Conservation (phyloP, 192 early-diverging fungal species). For the Spizellomyces punctatus region DNA sequence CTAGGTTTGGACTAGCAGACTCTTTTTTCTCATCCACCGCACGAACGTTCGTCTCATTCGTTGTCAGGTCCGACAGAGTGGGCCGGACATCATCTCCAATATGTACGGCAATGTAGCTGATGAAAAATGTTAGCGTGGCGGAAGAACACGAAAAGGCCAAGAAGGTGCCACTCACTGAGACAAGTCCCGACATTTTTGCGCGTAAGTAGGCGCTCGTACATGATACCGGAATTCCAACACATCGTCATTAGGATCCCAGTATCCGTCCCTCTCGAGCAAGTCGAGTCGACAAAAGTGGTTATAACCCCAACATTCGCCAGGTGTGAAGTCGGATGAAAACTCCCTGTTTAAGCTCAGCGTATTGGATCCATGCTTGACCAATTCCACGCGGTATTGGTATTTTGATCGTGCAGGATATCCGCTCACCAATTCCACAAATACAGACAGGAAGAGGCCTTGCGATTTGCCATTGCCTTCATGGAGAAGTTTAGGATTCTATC, state of each 20-base stretch:
- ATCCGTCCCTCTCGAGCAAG: slow-evolving; percentile 20
- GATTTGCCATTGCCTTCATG: too few relatives aligned
- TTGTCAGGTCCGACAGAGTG: too few relatives aligned
- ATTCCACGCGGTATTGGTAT: slow-evolving; percentile 43
- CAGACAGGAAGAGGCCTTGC: neutral
- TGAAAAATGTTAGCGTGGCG: too few relatives aligned
- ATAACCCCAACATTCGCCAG: slow-evolving; percentile 41
- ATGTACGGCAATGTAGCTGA: too few relatives aligned
- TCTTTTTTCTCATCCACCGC: too few relatives aligned
- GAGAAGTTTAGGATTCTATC: too few relatives aligned
- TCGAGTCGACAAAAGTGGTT: slow-evolving; percentile 37
- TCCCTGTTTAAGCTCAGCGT: slow-evolving; percentile 22
- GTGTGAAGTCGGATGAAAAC: slow-evolving; percentile 24
- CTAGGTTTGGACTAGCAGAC: too few relatives aligned
- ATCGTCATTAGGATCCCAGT: slow-evolving; percentile 8
- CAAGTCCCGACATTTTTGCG: slow-evolving; percentile 36
- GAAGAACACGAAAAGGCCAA: too few relatives aligned
- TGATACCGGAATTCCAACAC: slow-evolving; percentile 25
- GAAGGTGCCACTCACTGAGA: neutral
- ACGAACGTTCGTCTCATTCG: too few relatives aligned
- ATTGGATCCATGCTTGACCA: slow-evolving; percentile 10
- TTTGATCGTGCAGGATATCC: slow-evolving; percentile 4
- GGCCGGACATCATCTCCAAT: too few relatives aligned
- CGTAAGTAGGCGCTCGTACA: slow-evolving; percentile 37
- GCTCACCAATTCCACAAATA: slow-evolving; percentile 32